These are phyloP conservation scores for Aeschynomene evenia DNA, from an alignment of 306 rosid genomes.

Conservation along the genomic window DNA sequence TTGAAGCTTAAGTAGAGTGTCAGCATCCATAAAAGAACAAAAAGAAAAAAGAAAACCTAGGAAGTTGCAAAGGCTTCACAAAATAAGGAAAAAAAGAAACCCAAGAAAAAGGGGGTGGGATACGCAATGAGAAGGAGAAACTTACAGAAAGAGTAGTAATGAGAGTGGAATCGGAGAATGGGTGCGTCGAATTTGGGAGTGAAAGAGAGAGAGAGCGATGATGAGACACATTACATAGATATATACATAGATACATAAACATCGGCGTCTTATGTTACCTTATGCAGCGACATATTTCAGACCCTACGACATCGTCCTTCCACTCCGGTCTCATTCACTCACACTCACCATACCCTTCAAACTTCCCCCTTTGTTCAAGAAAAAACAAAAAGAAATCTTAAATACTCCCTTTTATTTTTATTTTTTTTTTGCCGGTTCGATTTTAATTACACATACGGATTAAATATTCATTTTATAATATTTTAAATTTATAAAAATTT, in stretches of 20 bases:
- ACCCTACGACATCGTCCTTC: slow-evolving; percentile 17
- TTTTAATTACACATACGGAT: too few relatives aligned
- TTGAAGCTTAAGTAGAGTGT: not conserved
- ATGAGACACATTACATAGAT: not conserved
- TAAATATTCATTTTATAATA: too few relatives aligned
- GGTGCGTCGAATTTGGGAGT: not conserved
- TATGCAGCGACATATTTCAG: not conserved
- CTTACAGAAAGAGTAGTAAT: slow-evolving; percentile 1
- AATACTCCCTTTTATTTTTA: too few relatives aligned
- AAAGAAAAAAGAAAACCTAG: not conserved
- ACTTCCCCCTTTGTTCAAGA: too few relatives aligned
- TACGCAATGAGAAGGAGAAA: not conserved
- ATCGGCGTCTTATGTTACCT: not conserved
- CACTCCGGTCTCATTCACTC: not conserved
- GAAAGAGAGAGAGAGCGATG: not conserved
- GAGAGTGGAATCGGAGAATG: slow-evolving; percentile 16
- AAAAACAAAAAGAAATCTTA: too few relatives aligned
- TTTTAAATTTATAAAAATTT: too few relatives aligned
- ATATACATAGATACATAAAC: too few relatives aligned
- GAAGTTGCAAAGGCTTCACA: not conserved
- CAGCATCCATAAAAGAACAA: not conserved
- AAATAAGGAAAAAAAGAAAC: not conserved
- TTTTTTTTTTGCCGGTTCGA: too few relatives aligned
- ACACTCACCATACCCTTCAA: not conserved
- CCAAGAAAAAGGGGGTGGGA: not conserved